phyloP scores from a whole-genome alignment of 2,329 filamentous ascomycete species.

The Venturia nashicola region DNA sequence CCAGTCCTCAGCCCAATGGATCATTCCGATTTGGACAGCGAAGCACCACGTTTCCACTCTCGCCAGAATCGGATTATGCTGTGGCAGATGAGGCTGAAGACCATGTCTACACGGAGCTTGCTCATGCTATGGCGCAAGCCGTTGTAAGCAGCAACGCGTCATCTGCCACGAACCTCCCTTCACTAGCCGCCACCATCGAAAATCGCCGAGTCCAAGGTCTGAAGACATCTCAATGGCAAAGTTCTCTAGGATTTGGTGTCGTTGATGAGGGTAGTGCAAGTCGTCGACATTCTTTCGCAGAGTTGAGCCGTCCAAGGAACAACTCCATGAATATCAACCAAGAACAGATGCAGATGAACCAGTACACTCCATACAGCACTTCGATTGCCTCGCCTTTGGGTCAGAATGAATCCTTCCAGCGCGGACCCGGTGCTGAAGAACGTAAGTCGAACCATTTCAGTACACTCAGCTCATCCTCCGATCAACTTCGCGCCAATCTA shows the following conservation, averaged over 20 bases:
- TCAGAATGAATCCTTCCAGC: neutral
- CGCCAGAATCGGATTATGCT: slow-evolving; percentile 9
- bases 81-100: slow-evolving; percentile 9
- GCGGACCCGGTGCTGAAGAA: slow-evolving; percentile 1
- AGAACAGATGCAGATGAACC: slow-evolving; percentile 1
- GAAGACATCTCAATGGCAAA: slow-evolving; percentile 61
- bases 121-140: slow-evolving; percentile 14
- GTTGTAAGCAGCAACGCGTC: slow-evolving; percentile 10
- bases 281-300: slow-evolving; percentile 64
- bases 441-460: slow-evolving; percentile 7
- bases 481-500: neutral
- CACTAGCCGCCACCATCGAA: neutral
- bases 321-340: slow-evolving; percentile 1
- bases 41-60: slow-evolving; percentile 6
- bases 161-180: neutral
- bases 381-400: neutral
- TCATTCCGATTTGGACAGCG: neutral
- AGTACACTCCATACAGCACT: slow-evolving; percentile 1
- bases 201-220: slow-evolving; percentile 1
- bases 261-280: slow-evolving; percentile 56
- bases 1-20: slow-evolving; percentile 3
- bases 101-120: slow-evolving; percentile 1
- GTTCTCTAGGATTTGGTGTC: slow-evolving; percentile 52
- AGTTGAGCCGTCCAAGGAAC: slow-evolving; percentile 12
- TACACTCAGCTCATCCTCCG: neutral